These are phyloP conservation scores for Collybia sordida DNA, from an alignment of 768 basidiomycete species.

Conservation along the genomic window DNA sequence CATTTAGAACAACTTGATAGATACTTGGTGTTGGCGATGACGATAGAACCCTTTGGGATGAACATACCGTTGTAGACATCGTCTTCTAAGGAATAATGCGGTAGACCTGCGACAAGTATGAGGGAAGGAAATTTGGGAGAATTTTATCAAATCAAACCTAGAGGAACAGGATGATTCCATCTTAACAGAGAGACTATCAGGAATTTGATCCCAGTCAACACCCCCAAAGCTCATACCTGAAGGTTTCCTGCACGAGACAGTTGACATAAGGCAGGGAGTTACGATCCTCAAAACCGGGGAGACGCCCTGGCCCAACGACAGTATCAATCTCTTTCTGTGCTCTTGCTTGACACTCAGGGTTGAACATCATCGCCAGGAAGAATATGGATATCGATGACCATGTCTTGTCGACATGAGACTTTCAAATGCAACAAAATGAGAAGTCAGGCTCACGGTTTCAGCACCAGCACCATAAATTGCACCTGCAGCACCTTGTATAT, in stretches of 20 bases:
- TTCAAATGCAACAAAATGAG: neutral
- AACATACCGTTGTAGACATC: too few species aligned
- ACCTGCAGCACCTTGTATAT: slow-evolving; percentile 18
- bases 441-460: slow-evolving; percentile 28
- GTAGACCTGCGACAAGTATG: slow-evolving; percentile 12
- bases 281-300: slow-evolving; percentile 17
- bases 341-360: slow-evolving; percentile 13
- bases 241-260: slow-evolving; percentile 9
- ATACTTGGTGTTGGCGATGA: slow-evolving; percentile 19
- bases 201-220: neutral
- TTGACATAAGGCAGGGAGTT: slow-evolving; percentile 12
- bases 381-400: slow-evolving; percentile 6
- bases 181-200: neutral
- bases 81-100: slow-evolving; percentile 13
- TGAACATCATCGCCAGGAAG: slow-evolving; percentile 14
- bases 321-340: too few species aligned
- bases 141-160: slow-evolving; percentile 2
- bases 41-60: slow-evolving; percentile 17
- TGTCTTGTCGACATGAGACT: neutral
- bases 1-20: neutral
- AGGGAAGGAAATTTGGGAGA: neutral
- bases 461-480: slow-evolving; percentile 27
- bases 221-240: neutral
- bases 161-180: slow-evolving; percentile 15
- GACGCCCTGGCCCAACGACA: slow-evolving; percentile 12